Percentiles rank a stretch among this genome's conserved stretches.
These are phyloP conservation scores for Conticribra weissflogii DNA, from an alignment of 108 stramenopile genomes.

Conservation along the genomic window DNA sequence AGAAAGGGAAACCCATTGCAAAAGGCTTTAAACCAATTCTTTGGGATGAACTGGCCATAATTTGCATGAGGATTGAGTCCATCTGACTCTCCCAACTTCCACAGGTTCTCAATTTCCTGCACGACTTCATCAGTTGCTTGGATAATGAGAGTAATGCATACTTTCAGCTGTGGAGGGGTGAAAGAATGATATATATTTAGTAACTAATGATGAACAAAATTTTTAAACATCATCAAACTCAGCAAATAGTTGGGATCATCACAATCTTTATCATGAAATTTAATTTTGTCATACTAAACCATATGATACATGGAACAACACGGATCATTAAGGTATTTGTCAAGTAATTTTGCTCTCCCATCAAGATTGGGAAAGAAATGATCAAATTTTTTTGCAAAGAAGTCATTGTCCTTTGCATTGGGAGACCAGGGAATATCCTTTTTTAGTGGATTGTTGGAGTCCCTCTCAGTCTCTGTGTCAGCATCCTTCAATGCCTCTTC, in stretches of 20 bases:
- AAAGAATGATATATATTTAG: constrained; percentile 1
- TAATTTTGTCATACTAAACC: background rate
- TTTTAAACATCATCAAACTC: constrained; percentile 1
- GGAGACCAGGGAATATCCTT: background rate
- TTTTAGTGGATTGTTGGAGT: too few species aligned
- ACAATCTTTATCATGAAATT: constrained; percentile 3
- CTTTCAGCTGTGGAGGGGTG: constrained; percentile 9
- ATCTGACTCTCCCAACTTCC: constrained; percentile 6
- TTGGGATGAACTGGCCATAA: constrained; percentile 17
- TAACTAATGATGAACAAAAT: background rate
- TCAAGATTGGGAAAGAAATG: constrained; percentile 3
- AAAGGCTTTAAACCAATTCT: constrained; percentile 18
- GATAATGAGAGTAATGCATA: constrained; percentile 23
- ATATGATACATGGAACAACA: background rate
- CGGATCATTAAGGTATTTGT: constrained; percentile 4
- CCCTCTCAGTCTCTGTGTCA: background rate
- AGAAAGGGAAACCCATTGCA: constrained; percentile 17
- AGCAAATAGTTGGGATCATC: constrained; percentile 19
- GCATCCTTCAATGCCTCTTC: too few species aligned
- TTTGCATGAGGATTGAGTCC: constrained; percentile 17
- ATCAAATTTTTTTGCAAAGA: background rate
- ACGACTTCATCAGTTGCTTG: background rate
- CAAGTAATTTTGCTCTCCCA: constrained; percentile 13
- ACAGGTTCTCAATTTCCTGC: constrained; percentile 16
- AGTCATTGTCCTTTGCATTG: constrained; percentile 7